Base-by-base conservation (phyloP, 1,284 basidiomycete species). In the Peniophora sp. region DNA sequence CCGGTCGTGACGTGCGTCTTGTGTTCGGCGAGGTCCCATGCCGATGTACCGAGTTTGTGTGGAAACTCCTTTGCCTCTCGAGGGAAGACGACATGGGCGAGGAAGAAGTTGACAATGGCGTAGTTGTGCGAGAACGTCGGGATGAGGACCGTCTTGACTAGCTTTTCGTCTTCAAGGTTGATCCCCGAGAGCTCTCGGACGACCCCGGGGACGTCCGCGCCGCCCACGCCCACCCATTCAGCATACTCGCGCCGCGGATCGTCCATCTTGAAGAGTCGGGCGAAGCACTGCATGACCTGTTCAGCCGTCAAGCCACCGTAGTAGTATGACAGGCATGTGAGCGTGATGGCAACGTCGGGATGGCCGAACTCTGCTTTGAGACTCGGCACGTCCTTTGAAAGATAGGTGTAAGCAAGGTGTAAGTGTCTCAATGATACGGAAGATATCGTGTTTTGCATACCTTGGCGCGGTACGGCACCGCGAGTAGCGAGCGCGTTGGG, bases 401-500 rank as follows among this genome's bases (percentile, higher is more conserved):
- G 16, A 16, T 5, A 5, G 5, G 6, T 32, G 27, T 32, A 5
- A 32, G 27, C 12, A 32, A 6, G 12, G 5, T 32, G 27, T 12
- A 32, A 32, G 27, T 32, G 27, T 12, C 6, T 32, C 27, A 32
- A 32, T 32, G 27, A n/a, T n/a, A n/a, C n/a, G 27, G 27, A 6
- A 32, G 27, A 32, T 32, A n/a, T n/a, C n/a, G n/a, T n/a, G n/a
- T n/a, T n/a, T n/a, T 12, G 27, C 27, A 32, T 5, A 55, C 53
- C 53, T 79, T 79, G 0, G 77, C 77, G 24, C 71, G 63, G 53
- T 77, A 79, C 1, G 77, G 77, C 0, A 79, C 77, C 0, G 78
- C 77, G 3, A 80, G 63, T 53, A 71, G 65, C 1, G 78, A 70
- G 3, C 78, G 71, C 9, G 27, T 53, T 3, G 56, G 59, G 50